Evolutionary conservation across 2,329 filamentous ascomycete genomes (phyloP), one percentile per base, ranked within the genome.

Genomic region (Penicillium sp.): DNA sequence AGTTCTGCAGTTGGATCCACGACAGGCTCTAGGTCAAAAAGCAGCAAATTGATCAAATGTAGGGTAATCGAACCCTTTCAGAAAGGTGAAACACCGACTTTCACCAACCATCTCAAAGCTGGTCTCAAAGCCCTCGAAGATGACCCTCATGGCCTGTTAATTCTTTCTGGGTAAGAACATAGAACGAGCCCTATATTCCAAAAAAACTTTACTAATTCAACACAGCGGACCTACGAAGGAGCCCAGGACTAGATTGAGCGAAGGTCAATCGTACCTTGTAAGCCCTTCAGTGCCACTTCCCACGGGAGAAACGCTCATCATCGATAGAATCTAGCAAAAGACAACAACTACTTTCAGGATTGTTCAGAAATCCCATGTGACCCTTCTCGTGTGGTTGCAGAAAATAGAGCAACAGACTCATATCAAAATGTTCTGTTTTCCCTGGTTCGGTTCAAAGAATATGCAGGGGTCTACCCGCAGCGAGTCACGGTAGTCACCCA

Each of bases 401-500:
- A 96, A 67, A 81, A 86, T 8, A 80, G 83, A 50, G 90, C 92
- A 0, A 85, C 93, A 1, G 92, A 97, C 72, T 93, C 88, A 1
- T 93, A 90, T 67, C 87, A 92, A 68, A 96, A 96, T 68, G 75
- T 96, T 5, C 74, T 96, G 14, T 92, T 92, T 69, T 88, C 88
- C 11, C 77, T 96, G 65, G 78, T 88, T 58, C 76, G 79, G 3
- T 83, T 81, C 55, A 74, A 66, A 5, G 24, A 64, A 2, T 55
- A 63, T 10, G 73, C 75, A 1, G 62, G 69, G 6, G 32, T 32
- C 9, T 90, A 86, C 79, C 88, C 88, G 0, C 47, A 50, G 1
- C 74, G 71, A 5, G 66, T 91, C 14, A 88, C 83, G 16, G 76
- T 91, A 18, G 76, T 91, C 39, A 87, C 85, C 60, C 87, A 90